A percentile compares a stretch with the other conserved stretches of the same genome.
These are phyloP conservation scores for Phytophthora pisi DNA, from an alignment of 352 stramenopile species.

Conservation along the genomic window DNA sequence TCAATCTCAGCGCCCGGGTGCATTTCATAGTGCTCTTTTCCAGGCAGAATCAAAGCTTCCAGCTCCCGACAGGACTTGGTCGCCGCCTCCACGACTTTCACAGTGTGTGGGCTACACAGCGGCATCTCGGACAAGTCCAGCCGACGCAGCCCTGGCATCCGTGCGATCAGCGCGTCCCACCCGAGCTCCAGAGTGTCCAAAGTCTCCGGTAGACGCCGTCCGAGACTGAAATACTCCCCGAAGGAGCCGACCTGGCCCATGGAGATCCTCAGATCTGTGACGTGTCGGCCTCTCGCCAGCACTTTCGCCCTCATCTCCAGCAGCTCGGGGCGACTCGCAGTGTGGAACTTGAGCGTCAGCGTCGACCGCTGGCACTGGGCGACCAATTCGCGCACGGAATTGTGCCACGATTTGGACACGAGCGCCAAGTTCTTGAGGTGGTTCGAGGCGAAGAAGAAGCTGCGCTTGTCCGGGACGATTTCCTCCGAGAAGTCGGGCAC, in stretches of 20 bases:
- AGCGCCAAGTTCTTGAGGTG: constrained; percentile 24
- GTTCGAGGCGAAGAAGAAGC: neutral
- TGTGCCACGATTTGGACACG: constrained; percentile 30
- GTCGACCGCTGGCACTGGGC: constrained; percentile 16
- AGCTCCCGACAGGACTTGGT: constrained; percentile 28
- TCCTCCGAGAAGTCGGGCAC: constrained; percentile 13
- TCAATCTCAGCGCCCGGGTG: constrained; percentile 4
- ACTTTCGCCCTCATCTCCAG: constrained; percentile 13
- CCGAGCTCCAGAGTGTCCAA: constrained; percentile 32
- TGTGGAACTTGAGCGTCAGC: constrained; percentile 32
- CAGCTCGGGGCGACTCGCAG: constrained; percentile 26
- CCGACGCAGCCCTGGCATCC: constrained; percentile 16
- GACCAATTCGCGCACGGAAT: constrained; percentile 26
- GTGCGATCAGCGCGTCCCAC: constrained; percentile 25
- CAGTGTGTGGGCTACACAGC: constrained; percentile 16
- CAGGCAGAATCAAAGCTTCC: constrained; percentile 33
- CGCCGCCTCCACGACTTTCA: constrained; percentile 23
- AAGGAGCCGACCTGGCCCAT: constrained; percentile 26
- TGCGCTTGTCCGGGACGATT: constrained; percentile 5
- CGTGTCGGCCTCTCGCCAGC: constrained; percentile 13
- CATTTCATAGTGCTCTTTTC: constrained; percentile 15
- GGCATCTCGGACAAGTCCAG: constrained; percentile 40
- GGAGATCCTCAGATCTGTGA: constrained; percentile 34
- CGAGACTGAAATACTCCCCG: constrained; percentile 24
- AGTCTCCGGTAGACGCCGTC: constrained; percentile 19